Evolutionary conservation across 2,329 filamentous ascomycete species (phyloP), one percentile per base, ranked within the genome.

Genomic region (Fusarium pseudonygamai): DNA sequence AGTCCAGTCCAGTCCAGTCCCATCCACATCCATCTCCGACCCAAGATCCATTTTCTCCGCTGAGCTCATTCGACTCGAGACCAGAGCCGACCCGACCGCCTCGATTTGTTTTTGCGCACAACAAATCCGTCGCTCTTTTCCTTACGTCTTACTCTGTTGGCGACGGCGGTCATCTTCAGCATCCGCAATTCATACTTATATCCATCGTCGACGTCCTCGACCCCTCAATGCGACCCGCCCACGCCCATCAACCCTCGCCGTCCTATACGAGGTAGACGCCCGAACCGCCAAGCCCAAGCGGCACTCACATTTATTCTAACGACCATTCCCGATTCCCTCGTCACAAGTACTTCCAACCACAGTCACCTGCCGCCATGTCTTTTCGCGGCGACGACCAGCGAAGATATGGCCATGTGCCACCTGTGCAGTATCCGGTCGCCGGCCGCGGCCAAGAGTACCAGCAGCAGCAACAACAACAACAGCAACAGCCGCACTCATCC

Each of bases 361-460:
- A 50, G 62, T 34, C 64, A 53, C 30, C 40, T 56, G 47, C 50
- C 73, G 75, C 63, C 77, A 92, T 92, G 90, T 91, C 90, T 63
- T 92, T 92, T 79, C 85, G 87, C 78, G 87, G 88, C 78, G 88
- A 91, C 76, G 86, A 88, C 77, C 88, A 89, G 79, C 87, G 88
- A 81, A 88, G 90, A 50, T 92, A 92, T 77, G 90, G 90, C 82
- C 89, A 92, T 82, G 83, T 92, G 56, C 90, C 90, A 70, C 90
- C 90, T 22, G 89, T 90, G 36, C 90, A 91, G 79, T 92, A 92
- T 76, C 86, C 88, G 22, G 83, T 89, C 72, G 83, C 85, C 53
- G 81, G 81, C 67, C 84, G 78, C 55, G 77, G 77, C 47, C 76
- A 78, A 57, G 76, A 79, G 34, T 75, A 77, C 58, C 76, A 79